Base-by-base conservation (phyloP, 805 yeast genomes). In the Candida alai region DNA sequence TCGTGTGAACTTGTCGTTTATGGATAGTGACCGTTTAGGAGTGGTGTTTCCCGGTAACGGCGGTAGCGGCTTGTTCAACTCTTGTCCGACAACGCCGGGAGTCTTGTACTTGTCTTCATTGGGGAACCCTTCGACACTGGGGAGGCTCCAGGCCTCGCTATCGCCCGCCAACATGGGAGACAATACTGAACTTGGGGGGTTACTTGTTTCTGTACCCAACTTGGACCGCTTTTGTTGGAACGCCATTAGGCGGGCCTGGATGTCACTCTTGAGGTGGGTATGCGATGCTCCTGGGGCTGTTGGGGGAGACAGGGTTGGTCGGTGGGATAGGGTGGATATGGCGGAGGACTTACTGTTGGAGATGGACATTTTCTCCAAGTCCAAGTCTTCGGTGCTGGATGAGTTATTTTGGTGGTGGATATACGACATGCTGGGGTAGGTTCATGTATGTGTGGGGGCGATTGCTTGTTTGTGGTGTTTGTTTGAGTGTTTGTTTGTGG, bases 171-270 rank as follows among this genome's bases (percentile, higher is more conserved):
- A 6, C 13, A 32, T 24, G 12, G 39, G 36, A 19, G 36, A 19
- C 4, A 26, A 15, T 20, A 29, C n/a, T 17, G 31, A 12, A 22
- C 15, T 16, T 13, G 22, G 10, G 8, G 32, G 19, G 19, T 18
- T 36, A 13, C 19, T 36, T 7, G 28, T 2, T 3, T 24, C 32
- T 10, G 50, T 25, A 15, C 42, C 47, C 13, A 45, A 51, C 35
- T 48, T 55, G 11, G 57, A 41, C 45, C 96, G 73, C 50, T 82
- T 78, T 43, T 85, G 87, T 56, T 88, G 96, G 48, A 89, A 84
- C 0, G 95, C 96, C 55, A 84, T 62, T 23, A 89, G 71, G 43
- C 93, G 69, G 1, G 96, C 96, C 56, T 88, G 96, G 25, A 87
- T 74, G 42, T 84, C 90, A 8, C 93, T 80, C 47, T 73, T 78